Conservation (phyloP, 495 filamentous ascomycete species). For the Monascus purpureus region DNA sequence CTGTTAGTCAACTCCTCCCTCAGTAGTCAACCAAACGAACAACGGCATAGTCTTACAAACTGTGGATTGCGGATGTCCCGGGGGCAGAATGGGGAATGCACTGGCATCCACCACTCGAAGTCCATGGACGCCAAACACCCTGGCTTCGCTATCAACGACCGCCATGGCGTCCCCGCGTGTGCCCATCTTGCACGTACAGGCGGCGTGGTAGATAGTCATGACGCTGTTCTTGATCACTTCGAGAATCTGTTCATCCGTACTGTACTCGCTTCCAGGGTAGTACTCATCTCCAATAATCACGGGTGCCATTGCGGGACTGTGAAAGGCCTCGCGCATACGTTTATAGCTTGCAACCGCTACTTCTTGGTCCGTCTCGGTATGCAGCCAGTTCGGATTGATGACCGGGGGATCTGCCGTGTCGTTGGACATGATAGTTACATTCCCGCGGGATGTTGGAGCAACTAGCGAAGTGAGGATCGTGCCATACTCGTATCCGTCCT, state of each 20-base stretch:
- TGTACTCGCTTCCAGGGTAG: slow-evolving; percentile 32
- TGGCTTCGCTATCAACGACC: slow-evolving; percentile 37
- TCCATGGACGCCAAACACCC: slow-evolving; percentile 35
- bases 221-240: slow-evolving; percentile 22
- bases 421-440: slow-evolving; percentile 33
- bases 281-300: slow-evolving; percentile 32
- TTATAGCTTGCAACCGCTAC: slow-evolving; percentile 37
- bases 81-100: slow-evolving; percentile 40
- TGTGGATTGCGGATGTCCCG: slow-evolving; percentile 40
- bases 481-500: slow-evolving; percentile 32
- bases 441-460: slow-evolving; percentile 36
- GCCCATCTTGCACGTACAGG: slow-evolving; percentile 40
- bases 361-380: slow-evolving; percentile 36
- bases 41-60: slow-evolving; percentile 24
- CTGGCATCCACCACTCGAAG: slow-evolving; percentile 48
- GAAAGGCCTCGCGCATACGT: slow-evolving; percentile 28
- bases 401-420: slow-evolving; percentile 30
- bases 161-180: slow-evolving; percentile 27
- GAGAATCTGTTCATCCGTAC: slow-evolving; percentile 39
- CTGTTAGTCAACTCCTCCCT: slow-evolving; percentile 1
- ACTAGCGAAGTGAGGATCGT: slow-evolving; percentile 26
- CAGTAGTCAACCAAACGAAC: background rate
- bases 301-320: slow-evolving; percentile 17
- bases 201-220: slow-evolving; percentile 40
- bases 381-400: slow-evolving; percentile 44